phyloP scores from a whole-genome alignment of 345 rosid genomes.

The rapeseed (Brassica napus) region Da-Ae NC_063437.1:14196501-14197000 shows the following conservation, averaged over 20 bases:
- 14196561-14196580: conserved; percentile 99
- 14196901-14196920: not conserved
- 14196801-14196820: conserved; percentile 82
- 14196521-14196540: conserved; percentile 74
- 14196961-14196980: not conserved
- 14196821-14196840: conserved; percentile 53
- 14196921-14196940: not conserved
- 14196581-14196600: conserved; percentile 76
- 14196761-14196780: conserved; percentile 82
- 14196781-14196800: conserved; percentile 77
- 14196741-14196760: conserved; percentile 89
- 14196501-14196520: conserved; percentile 91
- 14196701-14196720: conserved; percentile 92
- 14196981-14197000: not conserved
- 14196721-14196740: conserved; percentile 75
- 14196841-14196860: conserved; percentile 60
- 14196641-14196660: conserved; percentile 97
- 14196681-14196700: conserved; percentile 98
- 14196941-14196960: not conserved
- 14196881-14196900: conserved; percentile 33
- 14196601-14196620: conserved; percentile 94
- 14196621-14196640: conserved; percentile 94
- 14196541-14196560: conserved; percentile 86
- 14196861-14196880: conserved; percentile 48
- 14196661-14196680: conserved; percentile 89